phyloP scores from a whole-genome alignment of 1,139 yeast genomes.

The Kodamaea derodonti region DNA sequence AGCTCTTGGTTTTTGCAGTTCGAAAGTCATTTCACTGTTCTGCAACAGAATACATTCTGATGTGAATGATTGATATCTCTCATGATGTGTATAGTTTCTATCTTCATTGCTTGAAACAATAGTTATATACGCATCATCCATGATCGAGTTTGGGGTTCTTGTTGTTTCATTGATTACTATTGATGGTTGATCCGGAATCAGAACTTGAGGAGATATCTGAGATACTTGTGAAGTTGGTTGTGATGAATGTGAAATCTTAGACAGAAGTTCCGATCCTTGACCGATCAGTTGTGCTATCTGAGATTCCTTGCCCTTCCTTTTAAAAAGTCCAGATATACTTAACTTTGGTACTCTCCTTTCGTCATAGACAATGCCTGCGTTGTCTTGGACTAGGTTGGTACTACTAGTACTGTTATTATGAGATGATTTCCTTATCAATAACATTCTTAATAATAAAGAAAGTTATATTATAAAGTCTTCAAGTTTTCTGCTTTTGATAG shows the following conservation, averaged over 20 bases:
- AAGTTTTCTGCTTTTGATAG: too few relatives aligned
- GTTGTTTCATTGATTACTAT: too few relatives aligned
- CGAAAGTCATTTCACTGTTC: constrained; percentile 40
- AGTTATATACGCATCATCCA: constrained; percentile 14
- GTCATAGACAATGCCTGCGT: constrained; percentile 1
- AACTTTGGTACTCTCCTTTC: constrained; percentile 9
- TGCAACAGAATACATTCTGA: constrained; percentile 38
- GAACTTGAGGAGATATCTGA: neutral
- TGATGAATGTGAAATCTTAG: too few relatives aligned
- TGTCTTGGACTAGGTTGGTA: neutral
- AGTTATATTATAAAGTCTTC: too few relatives aligned
- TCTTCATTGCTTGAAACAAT: constrained; percentile 11
- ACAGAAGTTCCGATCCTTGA: too few relatives aligned
- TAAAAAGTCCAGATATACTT: constrained; percentile 12
- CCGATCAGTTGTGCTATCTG: neutral
- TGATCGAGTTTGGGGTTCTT: constrained; percentile 9
- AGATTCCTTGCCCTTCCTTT: constrained; percentile 5
- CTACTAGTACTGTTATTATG: neutral
- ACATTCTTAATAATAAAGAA: too few relatives aligned
- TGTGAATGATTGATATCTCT: constrained; percentile 29
- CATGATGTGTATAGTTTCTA: constrained; percentile 7
- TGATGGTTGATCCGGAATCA: neutral
- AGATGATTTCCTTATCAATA: neutral
- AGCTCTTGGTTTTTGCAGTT: constrained; percentile 10
- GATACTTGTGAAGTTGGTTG: neutral